phyloP scores from a whole-genome alignment of 2,329 filamentous ascomycete genomes.

The Westerdykella aurantiaca region DNA sequence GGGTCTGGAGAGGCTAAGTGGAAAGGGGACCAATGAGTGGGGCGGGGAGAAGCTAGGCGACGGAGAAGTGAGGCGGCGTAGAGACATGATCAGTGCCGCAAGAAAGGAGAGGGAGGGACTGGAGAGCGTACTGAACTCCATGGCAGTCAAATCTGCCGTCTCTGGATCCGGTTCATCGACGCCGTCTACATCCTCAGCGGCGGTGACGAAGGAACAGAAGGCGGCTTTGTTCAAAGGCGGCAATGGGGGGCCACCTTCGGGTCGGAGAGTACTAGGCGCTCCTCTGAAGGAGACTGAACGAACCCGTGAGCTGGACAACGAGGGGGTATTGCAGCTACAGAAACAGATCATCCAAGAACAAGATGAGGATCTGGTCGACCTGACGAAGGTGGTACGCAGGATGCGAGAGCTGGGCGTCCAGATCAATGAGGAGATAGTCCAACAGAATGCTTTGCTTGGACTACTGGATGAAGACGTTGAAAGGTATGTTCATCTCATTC shows the following conservation, averaged over 20 bases:
- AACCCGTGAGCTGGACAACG: slow-evolving; percentile 71
- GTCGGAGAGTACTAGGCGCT: slow-evolving; percentile 65
- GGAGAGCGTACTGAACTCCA: slow-evolving; percentile 64
- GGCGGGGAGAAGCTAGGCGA: slow-evolving; percentile 55
- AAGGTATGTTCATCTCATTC: slow-evolving; percentile 27
- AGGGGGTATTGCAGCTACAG: slow-evolving; percentile 68
- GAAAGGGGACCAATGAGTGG: slow-evolving; percentile 35
- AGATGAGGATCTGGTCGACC: slow-evolving; percentile 63
- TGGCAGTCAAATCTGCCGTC: slow-evolving; percentile 47
- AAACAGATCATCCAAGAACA: slow-evolving; percentile 68
- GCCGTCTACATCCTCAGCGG: slow-evolving; percentile 27
- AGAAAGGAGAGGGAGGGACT: slow-evolving; percentile 70
- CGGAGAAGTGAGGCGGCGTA: slow-evolving; percentile 65
- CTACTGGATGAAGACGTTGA: slow-evolving; percentile 62
- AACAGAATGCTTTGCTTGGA: slow-evolving; percentile 67
- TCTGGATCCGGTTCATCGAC: slow-evolving; percentile 32
- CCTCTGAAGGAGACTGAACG: slow-evolving; percentile 69
- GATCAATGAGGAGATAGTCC: slow-evolving; percentile 67
- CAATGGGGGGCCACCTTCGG: slow-evolving; percentile 16
- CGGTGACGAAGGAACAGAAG: slow-evolving; percentile 33
- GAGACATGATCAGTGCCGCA: slow-evolving; percentile 64
- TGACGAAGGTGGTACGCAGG: slow-evolving; percentile 63
- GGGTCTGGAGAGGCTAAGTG: slow-evolving; percentile 47
- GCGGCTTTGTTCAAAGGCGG: slow-evolving; percentile 31
- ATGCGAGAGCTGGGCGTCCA: slow-evolving; percentile 73